Evolutionary conservation across 805 yeast genomes (phyloP).

Genomic region (Monosporozyma siamensis): DNA sequence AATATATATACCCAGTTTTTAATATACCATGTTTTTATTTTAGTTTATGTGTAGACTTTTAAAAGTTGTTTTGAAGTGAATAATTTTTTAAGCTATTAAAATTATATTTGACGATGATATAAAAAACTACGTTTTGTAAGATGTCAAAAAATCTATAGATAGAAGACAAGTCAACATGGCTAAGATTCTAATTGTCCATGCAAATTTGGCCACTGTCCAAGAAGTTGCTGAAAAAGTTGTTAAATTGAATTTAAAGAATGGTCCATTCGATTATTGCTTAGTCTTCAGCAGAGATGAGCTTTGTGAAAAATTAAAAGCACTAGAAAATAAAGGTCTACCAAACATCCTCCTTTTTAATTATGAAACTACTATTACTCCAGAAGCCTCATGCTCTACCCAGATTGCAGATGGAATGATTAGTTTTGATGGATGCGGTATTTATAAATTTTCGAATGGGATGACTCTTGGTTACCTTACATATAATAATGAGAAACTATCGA

Average conservation of each 20-base stretch:
- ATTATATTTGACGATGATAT: no score
- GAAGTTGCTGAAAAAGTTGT: conserved; percentile 38
- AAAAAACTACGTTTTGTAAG: no score
- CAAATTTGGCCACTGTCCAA: conserved; percentile 14
- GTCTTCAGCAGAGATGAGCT: conserved; percentile 41
- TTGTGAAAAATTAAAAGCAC: conserved; percentile 2
- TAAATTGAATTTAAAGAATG: conserved; percentile 45
- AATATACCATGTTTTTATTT: no score
- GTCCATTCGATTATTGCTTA: conserved; percentile 53
- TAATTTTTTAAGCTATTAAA: neutral
- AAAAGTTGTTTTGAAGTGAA: no score
- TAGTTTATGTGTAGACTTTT: no score
- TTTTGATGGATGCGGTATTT: conserved; percentile 31
- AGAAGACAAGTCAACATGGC: neutral
- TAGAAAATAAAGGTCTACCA: conserved; percentile 14
- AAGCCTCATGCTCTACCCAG: neutral
- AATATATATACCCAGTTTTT: no score
- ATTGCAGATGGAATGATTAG: conserved; percentile 16
- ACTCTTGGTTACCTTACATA: conserved; percentile 40
- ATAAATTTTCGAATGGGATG: conserved; percentile 37
- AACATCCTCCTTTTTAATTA: conserved; percentile 8
- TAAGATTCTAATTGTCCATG: conserved; percentile 10
- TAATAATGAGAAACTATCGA: conserved; percentile 9
- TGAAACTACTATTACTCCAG: neutral
- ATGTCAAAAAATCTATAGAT: no score